These are phyloP conservation scores for Neoconidiobolus thromboides DNA, from an alignment of 371 early-diverging fungal species.

Conservation along the genomic window DNA sequence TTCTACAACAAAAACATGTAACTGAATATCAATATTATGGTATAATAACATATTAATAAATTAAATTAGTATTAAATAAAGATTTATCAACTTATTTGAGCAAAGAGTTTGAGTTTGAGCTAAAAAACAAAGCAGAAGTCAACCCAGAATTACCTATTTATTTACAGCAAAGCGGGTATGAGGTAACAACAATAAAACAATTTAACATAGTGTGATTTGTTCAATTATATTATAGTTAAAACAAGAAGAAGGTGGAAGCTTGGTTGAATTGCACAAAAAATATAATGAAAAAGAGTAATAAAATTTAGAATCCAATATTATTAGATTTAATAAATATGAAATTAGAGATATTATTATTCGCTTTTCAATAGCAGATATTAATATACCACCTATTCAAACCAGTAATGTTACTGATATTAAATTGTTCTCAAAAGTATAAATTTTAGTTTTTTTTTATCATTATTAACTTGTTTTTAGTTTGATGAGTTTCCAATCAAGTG, in stretches of 20 bases:
- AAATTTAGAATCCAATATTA: neutral
- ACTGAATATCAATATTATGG: no score
- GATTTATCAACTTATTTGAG: no score
- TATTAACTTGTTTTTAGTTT: slow-evolving; percentile 2
- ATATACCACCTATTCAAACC: neutral
- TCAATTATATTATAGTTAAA: neutral
- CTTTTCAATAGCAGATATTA: neutral
- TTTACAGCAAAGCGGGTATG: no score
- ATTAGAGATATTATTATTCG: neutral
- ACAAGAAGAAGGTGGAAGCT: neutral
- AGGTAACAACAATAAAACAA: no score
- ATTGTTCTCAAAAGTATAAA: neutral
- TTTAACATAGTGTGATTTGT: no score
- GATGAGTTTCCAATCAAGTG: slow-evolving; percentile 1
- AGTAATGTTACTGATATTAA: neutral
- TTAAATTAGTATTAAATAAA: no score
- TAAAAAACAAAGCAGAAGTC: no score
- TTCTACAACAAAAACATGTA: no score
- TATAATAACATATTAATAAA: no score
- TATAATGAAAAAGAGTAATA: neutral
- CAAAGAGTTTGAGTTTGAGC: no score
- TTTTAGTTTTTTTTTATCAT: neutral
- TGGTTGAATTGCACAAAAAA: neutral
- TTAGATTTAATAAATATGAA: neutral
- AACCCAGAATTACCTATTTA: no score